These are phyloP conservation scores for Aspergillus brasiliensis DNA, from an alignment of 2,329 filamentous ascomycete genomes.

Conservation along the genomic window DNA sequence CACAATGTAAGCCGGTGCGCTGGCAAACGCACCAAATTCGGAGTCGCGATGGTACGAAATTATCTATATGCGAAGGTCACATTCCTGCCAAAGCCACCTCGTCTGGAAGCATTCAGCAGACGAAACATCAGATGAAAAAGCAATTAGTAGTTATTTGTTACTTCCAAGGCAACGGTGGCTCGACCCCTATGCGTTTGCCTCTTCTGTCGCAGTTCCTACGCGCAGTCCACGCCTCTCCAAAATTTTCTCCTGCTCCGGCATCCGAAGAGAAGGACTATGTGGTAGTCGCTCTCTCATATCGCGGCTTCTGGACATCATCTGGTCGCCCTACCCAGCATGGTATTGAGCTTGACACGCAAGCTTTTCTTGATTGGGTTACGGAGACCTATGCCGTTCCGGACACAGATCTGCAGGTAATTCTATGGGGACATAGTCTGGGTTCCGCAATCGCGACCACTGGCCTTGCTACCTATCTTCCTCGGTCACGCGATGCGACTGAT, in stretches of 20 bases:
- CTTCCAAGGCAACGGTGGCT: conserved; percentile 38
- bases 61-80: conserved; percentile 65
- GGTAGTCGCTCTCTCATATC: conserved; percentile 58
- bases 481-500: background rate
- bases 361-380: conserved; percentile 65
- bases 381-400: conserved; percentile 36
- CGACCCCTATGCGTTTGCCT: conserved; percentile 37
- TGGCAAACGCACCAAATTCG: conserved; percentile 64
- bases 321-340: conserved; percentile 71
- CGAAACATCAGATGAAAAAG: background rate
- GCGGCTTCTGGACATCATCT: conserved; percentile 76
- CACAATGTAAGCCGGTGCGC: conserved; percentile 60
- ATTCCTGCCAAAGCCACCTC: conserved; percentile 55
- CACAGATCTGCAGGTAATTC: conserved; percentile 47
- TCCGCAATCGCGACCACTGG: conserved; percentile 69
- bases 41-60: conserved; percentile 46
- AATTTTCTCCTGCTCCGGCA: background rate
- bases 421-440: conserved; percentile 80
- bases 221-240: conserved; percentile 16
- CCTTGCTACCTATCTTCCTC: conserved; percentile 45
- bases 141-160: conserved; percentile 33
- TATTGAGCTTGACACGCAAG: conserved; percentile 68
- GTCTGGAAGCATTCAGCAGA: conserved; percentile 22
- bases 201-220: conserved; percentile 51
- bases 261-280: conserved; percentile 30